Evolutionary conservation across 805 yeast species (phyloP), one percentile per base, ranked within the genome.

Genomic region (Blastobotrys robertii): DNA sequence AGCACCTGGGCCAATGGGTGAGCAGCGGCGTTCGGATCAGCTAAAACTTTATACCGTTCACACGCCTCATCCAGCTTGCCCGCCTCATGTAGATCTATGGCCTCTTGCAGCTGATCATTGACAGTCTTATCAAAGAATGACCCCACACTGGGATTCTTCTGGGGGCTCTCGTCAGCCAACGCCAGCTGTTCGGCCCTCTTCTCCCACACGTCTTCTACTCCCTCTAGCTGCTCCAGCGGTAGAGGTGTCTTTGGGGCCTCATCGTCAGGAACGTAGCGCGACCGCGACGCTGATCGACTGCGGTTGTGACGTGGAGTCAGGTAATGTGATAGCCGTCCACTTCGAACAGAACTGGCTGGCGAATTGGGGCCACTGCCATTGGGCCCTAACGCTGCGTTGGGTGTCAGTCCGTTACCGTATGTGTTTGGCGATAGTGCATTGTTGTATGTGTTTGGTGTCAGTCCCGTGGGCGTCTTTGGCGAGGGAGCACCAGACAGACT

Each of bases 1-100:
- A 58, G 49, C 2, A 58, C 53, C 42, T 58, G 63, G 8, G 63
- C 61, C 13, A 58, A 44, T 16, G 62, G 58, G 28, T 51, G 40
- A 37, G 47, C 47, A 8, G 44, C 47, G 10, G 47, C 50, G 11
- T 39, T 30, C 8, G 58, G 58, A 19, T 49, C 51, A 14, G 63
- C 63, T 30, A 58, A 45, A n/a, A 13, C 32, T 3, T 40, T 41
- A 38, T 58, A 54, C 29, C 38, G 15, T 6, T 8, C 30, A 9
- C 55, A 43, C 6, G 62, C 46, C 28, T 49, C 43, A 13, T 43
- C 52, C 12, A 47, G 39, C n/a, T 44, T 33, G 12, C 59, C 60
- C 9, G 35, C 36, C 39, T 57, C 60, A 35, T 58, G 58, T 11
- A 51, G 32, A 25, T 55, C 58, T 10, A 58, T 58, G 5, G 61